phyloP scores from a whole-genome alignment of 495 filamentous ascomycete species.

The Hypoxylon perforatum region DNA sequence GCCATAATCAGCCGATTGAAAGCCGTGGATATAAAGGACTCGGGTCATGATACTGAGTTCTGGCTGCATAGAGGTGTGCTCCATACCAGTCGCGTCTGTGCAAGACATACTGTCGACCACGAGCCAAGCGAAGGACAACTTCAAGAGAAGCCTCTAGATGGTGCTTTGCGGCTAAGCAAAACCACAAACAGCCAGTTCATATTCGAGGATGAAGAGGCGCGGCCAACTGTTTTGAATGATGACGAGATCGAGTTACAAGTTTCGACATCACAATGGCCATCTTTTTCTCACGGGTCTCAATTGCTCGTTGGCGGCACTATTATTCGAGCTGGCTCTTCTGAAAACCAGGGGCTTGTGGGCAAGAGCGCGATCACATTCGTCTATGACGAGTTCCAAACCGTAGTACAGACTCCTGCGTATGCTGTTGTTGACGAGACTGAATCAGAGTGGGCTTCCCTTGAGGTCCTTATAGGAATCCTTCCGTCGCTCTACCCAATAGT shows the following conservation, averaged over 20 bases:
- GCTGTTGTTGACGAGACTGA: constrained; percentile 17
- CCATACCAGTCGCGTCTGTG: constrained; percentile 27
- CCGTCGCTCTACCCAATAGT: constrained; percentile 24
- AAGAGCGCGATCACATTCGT: constrained; percentile 19
- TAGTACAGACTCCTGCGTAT: constrained; percentile 23
- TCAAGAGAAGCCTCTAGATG: constrained; percentile 12
- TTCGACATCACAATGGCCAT: constrained; percentile 28
- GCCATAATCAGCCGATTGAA: constrained; percentile 22
- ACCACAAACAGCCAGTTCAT: constrained; percentile 24
- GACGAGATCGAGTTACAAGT: constrained; percentile 31
- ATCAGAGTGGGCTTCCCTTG: not conserved
- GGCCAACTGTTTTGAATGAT: constrained; percentile 5
- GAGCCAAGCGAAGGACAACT: not conserved
- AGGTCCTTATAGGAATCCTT: constrained; percentile 10
- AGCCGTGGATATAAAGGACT: constrained; percentile 28
- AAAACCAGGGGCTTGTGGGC: constrained; percentile 4
- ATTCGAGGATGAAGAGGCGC: constrained; percentile 17
- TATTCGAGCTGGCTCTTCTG: constrained; percentile 9
- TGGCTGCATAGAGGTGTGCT: constrained; percentile 41
- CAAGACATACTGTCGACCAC: constrained; percentile 6
- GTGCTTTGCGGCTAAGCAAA: constrained; percentile 14
- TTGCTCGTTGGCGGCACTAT: constrained; percentile 26
- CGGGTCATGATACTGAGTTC: constrained; percentile 37
- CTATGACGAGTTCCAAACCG: constrained; percentile 29
- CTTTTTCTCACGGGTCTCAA: constrained; percentile 17